Base-by-base conservation (phyloP, 306 rosid species). In the apple (Malus domestica) region DNA sequence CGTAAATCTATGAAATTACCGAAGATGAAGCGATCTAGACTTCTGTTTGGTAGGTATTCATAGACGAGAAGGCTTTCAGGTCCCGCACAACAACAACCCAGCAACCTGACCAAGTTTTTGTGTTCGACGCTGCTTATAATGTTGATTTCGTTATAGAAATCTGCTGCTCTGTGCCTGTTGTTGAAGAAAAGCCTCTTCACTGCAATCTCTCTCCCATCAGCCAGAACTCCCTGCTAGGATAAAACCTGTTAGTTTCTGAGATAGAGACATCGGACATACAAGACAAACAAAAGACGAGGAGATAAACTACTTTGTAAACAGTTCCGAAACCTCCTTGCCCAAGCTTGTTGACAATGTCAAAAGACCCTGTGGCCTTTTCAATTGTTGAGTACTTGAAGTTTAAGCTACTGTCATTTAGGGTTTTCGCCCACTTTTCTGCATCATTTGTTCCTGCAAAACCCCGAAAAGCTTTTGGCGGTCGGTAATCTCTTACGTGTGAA, bases 261-360 rank as follows among this genome's bases (percentile, higher is more conserved):
- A 33, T 57, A 29, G 19, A 14, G 4, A 59, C 64, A 59, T 10
- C 29, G 23, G 6, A 59, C 7, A 22, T 58, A 14, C 63, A 79
- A 77, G 81, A 55, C 32, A 46, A 16, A 23, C 29, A 58, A 10
- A 40, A 73, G 23, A 32, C 35, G 15, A 72, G 68, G 77, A 76
- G 46, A 73, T 72, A 63, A 80, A 61, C 18, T 84, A 95, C 99
- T 87, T 89, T 95, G 61, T 95, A 95, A 74, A 95, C 98, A 63
- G 98, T 81, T 80, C 98, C 98, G 64, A 92, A 95, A 45, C 99
- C 99, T 80, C 97, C 99, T 73, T 90, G 99, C 33, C 99, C 98
- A 54, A 95, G 88, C 86, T 90, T 95, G 89, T 92, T 90, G 16
- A 74, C 77, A 2, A 75, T 76, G 67, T 78, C 76, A 67, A 95